Evolutionary conservation across 192 early-diverging fungal genomes (phyloP).

Genomic region (Coemansia sp.): DNA sequence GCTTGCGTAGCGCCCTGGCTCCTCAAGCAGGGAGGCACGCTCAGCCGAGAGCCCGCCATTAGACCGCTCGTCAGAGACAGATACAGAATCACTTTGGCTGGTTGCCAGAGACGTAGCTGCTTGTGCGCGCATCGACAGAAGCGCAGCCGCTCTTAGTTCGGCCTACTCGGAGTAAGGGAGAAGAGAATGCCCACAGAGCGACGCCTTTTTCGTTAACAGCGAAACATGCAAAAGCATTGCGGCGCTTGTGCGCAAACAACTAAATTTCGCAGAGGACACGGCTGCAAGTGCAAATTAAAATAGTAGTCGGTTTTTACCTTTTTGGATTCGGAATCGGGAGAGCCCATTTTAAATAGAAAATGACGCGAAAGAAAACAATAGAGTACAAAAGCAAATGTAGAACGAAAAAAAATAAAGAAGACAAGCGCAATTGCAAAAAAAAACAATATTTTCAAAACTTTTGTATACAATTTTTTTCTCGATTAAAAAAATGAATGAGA

Average conservation of each 20-base stretch:
- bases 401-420: too few species aligned
- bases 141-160: constrained; percentile 24
- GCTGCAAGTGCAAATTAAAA: too few species aligned
- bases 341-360: too few species aligned
- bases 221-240: not conserved
- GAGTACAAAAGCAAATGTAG: too few species aligned
- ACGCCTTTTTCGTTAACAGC: not conserved
- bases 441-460: too few species aligned
- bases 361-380: too few species aligned
- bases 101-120: not conserved
- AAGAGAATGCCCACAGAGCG: not conserved
- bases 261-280: constrained; percentile 1
- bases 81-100: not conserved
- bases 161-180: not conserved
- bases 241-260: too few species aligned
- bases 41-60: not conserved
- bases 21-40: constrained; percentile 8
- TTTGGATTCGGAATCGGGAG: not conserved
- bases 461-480: not conserved
- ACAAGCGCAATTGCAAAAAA: too few species aligned
- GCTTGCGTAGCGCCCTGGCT: constrained; percentile 19
- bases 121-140: constrained; percentile 15
- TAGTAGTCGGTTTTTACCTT: not conserved
- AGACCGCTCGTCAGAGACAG: not conserved
- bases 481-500: not conserved